phyloP scores from a whole-genome alignment of 805 yeast genomes.

The Starmerella stigmatis region DNA sequence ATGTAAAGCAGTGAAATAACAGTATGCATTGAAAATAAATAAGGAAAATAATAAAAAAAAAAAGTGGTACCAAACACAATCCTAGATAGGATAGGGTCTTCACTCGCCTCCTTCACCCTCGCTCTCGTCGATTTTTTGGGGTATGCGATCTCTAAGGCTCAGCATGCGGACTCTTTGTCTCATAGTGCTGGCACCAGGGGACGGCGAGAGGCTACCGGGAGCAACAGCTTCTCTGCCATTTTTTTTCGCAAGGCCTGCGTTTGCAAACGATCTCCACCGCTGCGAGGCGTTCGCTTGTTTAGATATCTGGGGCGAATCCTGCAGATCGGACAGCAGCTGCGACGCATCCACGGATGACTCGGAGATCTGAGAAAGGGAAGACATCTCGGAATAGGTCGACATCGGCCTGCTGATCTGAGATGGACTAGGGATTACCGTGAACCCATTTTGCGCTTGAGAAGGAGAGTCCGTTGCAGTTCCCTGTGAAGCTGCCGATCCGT shows the following conservation, averaged over 20 bases:
- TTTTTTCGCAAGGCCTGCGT: slow-evolving; percentile 2
- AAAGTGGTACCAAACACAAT: neutral
- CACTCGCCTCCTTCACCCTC: slow-evolving; percentile 11
- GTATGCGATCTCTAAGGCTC: slow-evolving; percentile 13
- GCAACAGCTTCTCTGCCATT: slow-evolving; percentile 9
- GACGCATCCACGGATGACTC: slow-evolving; percentile 21
- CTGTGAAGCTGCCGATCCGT: neutral
- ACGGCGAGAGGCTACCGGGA: slow-evolving; percentile 3
- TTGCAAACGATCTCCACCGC: slow-evolving; percentile 6
- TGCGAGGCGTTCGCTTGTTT: neutral
- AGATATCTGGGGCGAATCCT: slow-evolving; percentile 4
- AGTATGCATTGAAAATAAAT: slow-evolving; percentile 1
- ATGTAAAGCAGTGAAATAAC: too few species aligned
- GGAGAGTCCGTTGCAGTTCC: neutral
- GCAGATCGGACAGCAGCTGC: slow-evolving; percentile 9
- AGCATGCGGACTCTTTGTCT: slow-evolving; percentile 15
- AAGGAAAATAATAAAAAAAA: neutral
- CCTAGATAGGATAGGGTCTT: neutral
- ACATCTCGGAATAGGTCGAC: slow-evolving; percentile 23
- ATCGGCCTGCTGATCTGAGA: slow-evolving; percentile 16
- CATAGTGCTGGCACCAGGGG: slow-evolving; percentile 11
- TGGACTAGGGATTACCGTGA: neutral
- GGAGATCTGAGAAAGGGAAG: slow-evolving; percentile 23
- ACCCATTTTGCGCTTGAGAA: neutral
- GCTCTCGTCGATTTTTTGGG: slow-evolving; percentile 19